These are phyloP conservation scores for Verticillium tricorpus DNA, from an alignment of 2,329 filamentous ascomycete genomes.

Conservation along the genomic window DNA sequence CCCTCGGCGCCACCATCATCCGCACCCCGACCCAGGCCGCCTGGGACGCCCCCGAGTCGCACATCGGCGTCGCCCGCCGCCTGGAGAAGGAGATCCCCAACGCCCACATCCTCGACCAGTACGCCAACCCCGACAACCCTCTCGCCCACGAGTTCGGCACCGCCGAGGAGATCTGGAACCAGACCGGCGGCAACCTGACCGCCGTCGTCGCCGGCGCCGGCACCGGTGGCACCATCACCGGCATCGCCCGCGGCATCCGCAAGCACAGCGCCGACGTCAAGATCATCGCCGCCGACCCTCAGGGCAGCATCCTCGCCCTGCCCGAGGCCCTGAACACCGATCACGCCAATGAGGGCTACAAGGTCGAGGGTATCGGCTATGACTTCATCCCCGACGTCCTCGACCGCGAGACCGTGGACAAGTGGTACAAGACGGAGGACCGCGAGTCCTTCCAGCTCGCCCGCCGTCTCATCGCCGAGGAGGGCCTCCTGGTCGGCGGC, in stretches of 20 bases:
- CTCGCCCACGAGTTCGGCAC: slow-evolving; percentile 91
- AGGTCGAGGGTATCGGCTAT: slow-evolving; percentile 98
- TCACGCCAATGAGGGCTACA: slow-evolving; percentile 79
- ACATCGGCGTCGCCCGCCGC: slow-evolving; percentile 89
- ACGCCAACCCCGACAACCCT: slow-evolving; percentile 87
- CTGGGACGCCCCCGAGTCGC: slow-evolving; percentile 89
- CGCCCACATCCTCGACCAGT: slow-evolving; percentile 95
- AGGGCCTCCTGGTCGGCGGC: slow-evolving; percentile 88
- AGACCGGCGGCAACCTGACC: slow-evolving; percentile 77
- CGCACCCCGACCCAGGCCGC: slow-evolving; percentile 94
- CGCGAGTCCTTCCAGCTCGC: slow-evolving; percentile 85
- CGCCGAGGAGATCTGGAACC: slow-evolving; percentile 92
- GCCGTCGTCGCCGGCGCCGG: slow-evolving; percentile 88
- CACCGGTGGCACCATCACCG: slow-evolving; percentile 92
- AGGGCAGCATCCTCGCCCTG: slow-evolving; percentile 84
- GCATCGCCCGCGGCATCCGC: slow-evolving; percentile 75
- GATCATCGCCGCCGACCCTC: slow-evolving; percentile 87
- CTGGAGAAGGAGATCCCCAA: slow-evolving; percentile 95
- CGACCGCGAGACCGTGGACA: slow-evolving; percentile 73
- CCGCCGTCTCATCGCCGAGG: slow-evolving; percentile 86
- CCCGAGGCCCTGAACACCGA: slow-evolving; percentile 77
- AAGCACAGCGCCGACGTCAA: slow-evolving; percentile 86
- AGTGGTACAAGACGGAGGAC: slow-evolving; percentile 98
- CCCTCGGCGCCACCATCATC: slow-evolving; percentile 94
- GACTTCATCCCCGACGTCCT: slow-evolving; percentile 97